Conservation (phyloP, 1,284 basidiomycete genomes). For the Mycena citricolor region DNA sequence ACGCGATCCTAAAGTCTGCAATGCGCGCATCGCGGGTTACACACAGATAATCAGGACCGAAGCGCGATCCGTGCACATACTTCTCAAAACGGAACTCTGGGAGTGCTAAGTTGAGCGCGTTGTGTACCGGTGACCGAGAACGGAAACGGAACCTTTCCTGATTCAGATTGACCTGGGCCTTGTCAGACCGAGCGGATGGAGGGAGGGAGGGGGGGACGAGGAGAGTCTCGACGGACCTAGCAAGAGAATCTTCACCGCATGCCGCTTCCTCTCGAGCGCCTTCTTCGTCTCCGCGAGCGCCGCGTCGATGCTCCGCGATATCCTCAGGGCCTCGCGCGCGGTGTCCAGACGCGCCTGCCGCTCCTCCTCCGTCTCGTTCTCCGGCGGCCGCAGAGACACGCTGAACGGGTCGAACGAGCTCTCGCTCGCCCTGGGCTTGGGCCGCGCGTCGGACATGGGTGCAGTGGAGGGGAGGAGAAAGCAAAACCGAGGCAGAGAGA, state of each 20-base stretch:
- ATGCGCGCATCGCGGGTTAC: neutral
- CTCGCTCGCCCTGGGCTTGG: slow-evolving; percentile 10
- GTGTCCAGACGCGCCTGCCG: slow-evolving; percentile 12
- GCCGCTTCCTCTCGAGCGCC: slow-evolving; percentile 51
- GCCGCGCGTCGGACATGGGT: no score
- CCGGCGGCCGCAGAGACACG: slow-evolving; percentile 53
- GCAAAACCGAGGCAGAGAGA: neutral
- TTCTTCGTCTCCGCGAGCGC: slow-evolving; percentile 52
- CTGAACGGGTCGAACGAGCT: slow-evolving; percentile 54
- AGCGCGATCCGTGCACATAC: slow-evolving; percentile 33
- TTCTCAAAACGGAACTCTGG: slow-evolving; percentile 65
- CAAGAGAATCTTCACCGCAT: slow-evolving; percentile 61
- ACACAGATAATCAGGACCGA: neutral
- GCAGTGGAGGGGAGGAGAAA: no score
- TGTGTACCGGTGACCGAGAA: neutral
- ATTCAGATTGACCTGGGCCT: slow-evolving; percentile 61
- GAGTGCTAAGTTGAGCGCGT: neutral
- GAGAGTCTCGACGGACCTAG: slow-evolving; percentile 53
- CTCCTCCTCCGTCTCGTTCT: slow-evolving; percentile 53
- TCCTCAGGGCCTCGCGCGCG: slow-evolving; percentile 11
- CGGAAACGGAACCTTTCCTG: slow-evolving; percentile 49
- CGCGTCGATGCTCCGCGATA: slow-evolving; percentile 56
- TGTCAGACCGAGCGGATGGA: slow-evolving; percentile 3
- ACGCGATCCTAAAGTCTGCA: slow-evolving; percentile 65
- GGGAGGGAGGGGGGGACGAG: neutral